Percentiles rank a stretch among this genome's conserved stretches.
These are phyloP conservation scores for Iberis pinnata DNA, from an alignment of 345 rosid genomes.

Conservation along the genomic window DNA sequence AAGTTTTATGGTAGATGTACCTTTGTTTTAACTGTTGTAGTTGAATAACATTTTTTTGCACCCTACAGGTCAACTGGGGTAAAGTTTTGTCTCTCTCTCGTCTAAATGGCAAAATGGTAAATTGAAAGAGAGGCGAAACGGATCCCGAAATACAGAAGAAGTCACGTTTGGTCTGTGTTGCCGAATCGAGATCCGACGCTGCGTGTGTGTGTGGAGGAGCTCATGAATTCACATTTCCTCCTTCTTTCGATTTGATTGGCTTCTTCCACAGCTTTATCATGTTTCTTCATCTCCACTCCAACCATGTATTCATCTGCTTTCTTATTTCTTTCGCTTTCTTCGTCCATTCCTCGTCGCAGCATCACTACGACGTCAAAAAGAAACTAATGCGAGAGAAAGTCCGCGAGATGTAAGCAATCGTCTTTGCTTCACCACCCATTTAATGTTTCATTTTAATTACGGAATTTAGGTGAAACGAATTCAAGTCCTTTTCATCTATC, in stretches of 20 bases:
- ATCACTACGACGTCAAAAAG: slow-evolving; percentile 46
- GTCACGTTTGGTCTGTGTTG: not conserved
- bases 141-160: slow-evolving; percentile 9
- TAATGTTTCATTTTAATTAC: not conserved
- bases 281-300: slow-evolving; percentile 6
- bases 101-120: slow-evolving; percentile 2
- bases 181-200: slow-evolving; percentile 14
- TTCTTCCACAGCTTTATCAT: slow-evolving; percentile 9
- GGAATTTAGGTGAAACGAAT: not conserved
- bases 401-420: slow-evolving; percentile 58
- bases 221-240: not conserved
- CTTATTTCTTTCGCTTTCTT: slow-evolving; percentile 33
- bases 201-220: not conserved
- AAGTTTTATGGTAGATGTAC: too few relatives aligned
- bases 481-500: not conserved
- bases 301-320: slow-evolving; percentile 35
- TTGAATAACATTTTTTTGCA: too few relatives aligned
- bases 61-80: slow-evolving; percentile 5
- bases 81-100: not conserved
- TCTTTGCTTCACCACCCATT: not conserved
- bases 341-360: slow-evolving; percentile 36
- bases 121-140: not conserved
- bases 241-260: slow-evolving; percentile 6
- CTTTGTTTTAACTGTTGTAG: too few relatives aligned
- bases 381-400: slow-evolving; percentile 69